Conservation (phyloP, 192 early-diverging fungal genomes). For the Backusella morwellensis region DNA sequence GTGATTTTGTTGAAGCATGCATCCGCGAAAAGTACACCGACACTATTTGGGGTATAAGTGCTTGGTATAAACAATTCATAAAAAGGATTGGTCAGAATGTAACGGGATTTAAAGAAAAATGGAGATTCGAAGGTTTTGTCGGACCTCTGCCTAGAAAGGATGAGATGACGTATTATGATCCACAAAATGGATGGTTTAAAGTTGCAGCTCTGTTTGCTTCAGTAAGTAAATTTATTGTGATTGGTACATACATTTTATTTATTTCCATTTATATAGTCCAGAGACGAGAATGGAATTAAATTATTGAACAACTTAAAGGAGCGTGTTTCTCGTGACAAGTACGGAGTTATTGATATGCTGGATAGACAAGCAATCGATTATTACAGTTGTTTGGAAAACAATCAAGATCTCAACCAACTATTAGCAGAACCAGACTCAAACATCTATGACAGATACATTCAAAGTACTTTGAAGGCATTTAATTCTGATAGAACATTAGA, state of each 20-base stretch:
- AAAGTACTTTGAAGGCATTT: neutral
- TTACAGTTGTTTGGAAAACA: slow-evolving; percentile 17
- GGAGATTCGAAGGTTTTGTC: slow-evolving; percentile 10
- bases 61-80: slow-evolving; percentile 19
- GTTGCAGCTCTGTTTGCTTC: slow-evolving; percentile 17
- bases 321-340: neutral
- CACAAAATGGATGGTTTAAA: slow-evolving; percentile 12
- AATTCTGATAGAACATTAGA: neutral
- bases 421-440: neutral
- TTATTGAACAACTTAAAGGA: neutral
- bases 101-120: slow-evolving; percentile 13
- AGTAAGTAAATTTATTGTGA: slow-evolving; percentile 1
- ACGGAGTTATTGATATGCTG: slow-evolving; percentile 21
- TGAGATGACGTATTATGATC: neutral
- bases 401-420: neutral
- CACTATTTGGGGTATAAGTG: slow-evolving; percentile 23
- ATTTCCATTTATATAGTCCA: neutral
- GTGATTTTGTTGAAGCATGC: slow-evolving; percentile 21
- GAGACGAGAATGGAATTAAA: slow-evolving; percentile 22
- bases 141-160: slow-evolving; percentile 14
- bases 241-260: too few relatives aligned
- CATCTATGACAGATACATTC: neutral
- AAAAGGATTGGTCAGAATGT: neutral
- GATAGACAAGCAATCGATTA: slow-evolving; percentile 20
- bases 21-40: slow-evolving; percentile 19